phyloP scores from a whole-genome alignment of 306 rosid genomes.

The Pyrus betulifolia region DNA sequence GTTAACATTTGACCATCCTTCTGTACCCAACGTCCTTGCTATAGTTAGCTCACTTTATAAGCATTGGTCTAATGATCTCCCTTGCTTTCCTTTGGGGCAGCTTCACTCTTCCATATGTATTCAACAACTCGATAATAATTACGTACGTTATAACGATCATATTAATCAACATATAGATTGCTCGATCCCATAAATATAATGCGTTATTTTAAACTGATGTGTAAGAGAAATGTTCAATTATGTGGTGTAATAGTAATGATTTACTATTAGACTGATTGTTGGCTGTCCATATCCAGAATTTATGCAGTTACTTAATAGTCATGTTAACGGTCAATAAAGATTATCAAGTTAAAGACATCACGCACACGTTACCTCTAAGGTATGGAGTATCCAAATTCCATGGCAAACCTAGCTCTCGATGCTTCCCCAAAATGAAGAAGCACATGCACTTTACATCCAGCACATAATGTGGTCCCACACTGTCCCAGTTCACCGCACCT shows the following conservation, averaged over 20 bases:
- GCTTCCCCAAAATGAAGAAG: background rate
- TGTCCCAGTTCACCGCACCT: slow-evolving; percentile 9
- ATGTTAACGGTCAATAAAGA: too few species aligned
- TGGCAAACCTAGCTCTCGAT: background rate
- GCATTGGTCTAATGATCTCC: background rate
- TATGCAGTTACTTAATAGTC: background rate
- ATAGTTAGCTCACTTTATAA: background rate
- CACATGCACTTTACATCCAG: slow-evolving; percentile 2
- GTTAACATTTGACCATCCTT: too few species aligned
- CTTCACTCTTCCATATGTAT: too few species aligned
- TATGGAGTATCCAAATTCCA: background rate
- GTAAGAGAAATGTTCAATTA: too few species aligned
- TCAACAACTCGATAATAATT: background rate
- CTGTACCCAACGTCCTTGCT: too few species aligned
- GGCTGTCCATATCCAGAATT: background rate
- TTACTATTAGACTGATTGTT: background rate
- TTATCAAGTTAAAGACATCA: too few species aligned
- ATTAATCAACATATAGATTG: background rate
- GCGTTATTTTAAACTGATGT: too few species aligned
- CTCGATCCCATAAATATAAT: background rate
- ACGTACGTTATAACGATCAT: too few species aligned
- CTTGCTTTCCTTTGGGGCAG: background rate
- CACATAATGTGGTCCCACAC: slow-evolving; percentile 17
- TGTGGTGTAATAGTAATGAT: background rate
- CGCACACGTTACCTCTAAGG: too few species aligned